Evolutionary conservation across 108 stramenopile species (phyloP), one percentile per base, ranked within the genome.

Genomic region (Fistulifera pelliculosa): DNA sequence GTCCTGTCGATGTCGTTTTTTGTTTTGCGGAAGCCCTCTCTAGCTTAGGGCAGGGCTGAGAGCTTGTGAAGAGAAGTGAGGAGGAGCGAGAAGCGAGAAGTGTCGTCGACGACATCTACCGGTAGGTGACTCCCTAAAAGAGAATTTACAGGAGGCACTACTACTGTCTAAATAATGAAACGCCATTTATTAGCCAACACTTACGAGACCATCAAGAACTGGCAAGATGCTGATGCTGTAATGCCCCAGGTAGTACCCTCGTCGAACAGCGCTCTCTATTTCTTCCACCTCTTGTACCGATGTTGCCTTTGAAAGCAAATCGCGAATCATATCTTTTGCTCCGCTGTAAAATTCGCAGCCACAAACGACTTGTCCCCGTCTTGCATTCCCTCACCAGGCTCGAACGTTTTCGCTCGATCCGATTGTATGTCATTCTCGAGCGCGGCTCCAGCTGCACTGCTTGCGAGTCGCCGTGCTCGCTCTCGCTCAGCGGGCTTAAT

Each of bases 361-460:
- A 45, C 44, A 45, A 21, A 17, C 7, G 16, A 19, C 6, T 17
- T 41, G 6, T 25, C 56, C 2, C 42, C 42, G n/a, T n/a, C n/a
- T n/a, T n/a, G n/a, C 56, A 57, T 42, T 48, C 73, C 77, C 47
- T 91, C 81, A 0, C 90, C 90, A 0, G 90, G 90, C 54, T 74
- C 77, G 69, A 91, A 91, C 12, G 90, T 91, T 48, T 81, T 77
- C 27, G 61, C 43, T 18, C 38, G 47, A 26, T 86, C 84, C 35
- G 56, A 45, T 65, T 81, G 70, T 7, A 82, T 71, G 52, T 87
- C 85, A n/a, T 70, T 69, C 52, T 87, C 85, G 56, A 91, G 58
- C 35, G 90, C 85, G 16, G 90, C 90, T 35, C 90, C 90, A 7
- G 85, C 85, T 15, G 90, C 82, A 53, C 80, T 82, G 2, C 61